Evolutionary conservation across 1,139 yeast genomes (phyloP).

Genomic region (Yarrowia galli): DNA sequence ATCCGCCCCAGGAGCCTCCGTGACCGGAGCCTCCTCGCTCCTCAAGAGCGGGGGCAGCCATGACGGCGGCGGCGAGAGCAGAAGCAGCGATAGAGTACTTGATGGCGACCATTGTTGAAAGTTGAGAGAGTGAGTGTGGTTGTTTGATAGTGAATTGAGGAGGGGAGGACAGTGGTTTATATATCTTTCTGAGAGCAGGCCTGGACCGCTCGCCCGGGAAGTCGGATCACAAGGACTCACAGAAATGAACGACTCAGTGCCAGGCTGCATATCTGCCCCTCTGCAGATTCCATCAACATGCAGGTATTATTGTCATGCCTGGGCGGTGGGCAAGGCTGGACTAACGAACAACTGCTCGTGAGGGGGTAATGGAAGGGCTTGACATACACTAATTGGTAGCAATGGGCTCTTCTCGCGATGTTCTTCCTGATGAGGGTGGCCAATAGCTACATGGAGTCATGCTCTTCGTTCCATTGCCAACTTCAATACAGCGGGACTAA

Average conservation of each 20-base stretch:
- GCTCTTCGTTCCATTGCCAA: background rate
- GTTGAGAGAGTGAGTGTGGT: conserved; percentile 7
- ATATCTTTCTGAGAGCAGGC: background rate
- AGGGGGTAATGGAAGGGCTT: background rate
- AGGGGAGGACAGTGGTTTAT: background rate
- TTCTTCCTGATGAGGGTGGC: background rate
- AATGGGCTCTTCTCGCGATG: too few species aligned
- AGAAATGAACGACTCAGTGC: background rate
- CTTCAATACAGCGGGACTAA: background rate
- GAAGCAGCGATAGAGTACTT: conserved; percentile 19
- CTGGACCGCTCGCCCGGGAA: background rate
- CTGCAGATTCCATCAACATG: conserved; percentile 8
- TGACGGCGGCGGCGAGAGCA: background rate
- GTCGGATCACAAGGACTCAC: background rate
- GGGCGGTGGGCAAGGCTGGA: background rate
- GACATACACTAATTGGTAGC: background rate
- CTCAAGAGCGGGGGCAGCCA: conserved; percentile 22
- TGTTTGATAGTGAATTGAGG: conserved; percentile 5
- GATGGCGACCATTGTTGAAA: conserved; percentile 24
- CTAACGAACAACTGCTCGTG: background rate
- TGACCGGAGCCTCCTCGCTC: conserved; percentile 2
- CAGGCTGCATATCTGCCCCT: background rate
- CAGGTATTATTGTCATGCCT: conserved; percentile 2
- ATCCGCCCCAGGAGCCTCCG: background rate
- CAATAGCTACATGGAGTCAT: background rate